A percentile compares a stretch with the other conserved stretches of the same genome.
Evolutionary conservation across 257 asterid genomes (phyloP).

Genomic region (Linderniella brevidens): DNA sequence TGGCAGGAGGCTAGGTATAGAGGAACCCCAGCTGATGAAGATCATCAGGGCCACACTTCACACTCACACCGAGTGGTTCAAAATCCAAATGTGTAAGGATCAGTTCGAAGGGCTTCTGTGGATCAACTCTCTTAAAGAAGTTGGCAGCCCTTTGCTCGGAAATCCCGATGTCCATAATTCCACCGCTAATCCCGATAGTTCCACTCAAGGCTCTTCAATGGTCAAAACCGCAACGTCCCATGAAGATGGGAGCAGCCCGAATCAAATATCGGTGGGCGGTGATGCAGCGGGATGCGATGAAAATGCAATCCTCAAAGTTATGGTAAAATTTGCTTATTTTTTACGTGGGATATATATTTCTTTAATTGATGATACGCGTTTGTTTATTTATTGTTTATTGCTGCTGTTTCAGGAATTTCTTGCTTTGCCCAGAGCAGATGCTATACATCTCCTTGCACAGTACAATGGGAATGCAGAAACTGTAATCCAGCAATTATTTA

Average conservation of each 20-base stretch:
- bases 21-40: slow-evolving; percentile 95
- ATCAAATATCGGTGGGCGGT: slow-evolving; percentile 48
- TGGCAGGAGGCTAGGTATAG: slow-evolving; percentile 71
- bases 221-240: slow-evolving; percentile 34
- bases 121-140: slow-evolving; percentile 64
- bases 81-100: slow-evolving; percentile 95
- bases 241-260: slow-evolving; percentile 68
- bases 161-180: slow-evolving; percentile 22
- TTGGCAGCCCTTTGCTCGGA: slow-evolving; percentile 35
- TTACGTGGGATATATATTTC: too few species aligned
- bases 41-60: slow-evolving; percentile 60
- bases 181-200: slow-evolving; percentile 35
- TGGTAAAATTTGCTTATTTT: slow-evolving; percentile 41
- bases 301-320: slow-evolving; percentile 79
- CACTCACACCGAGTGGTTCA: slow-evolving; percentile 87
- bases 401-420: slow-evolving; percentile 70
- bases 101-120: slow-evolving; percentile 69
- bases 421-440: slow-evolving; percentile 92
- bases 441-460: slow-evolving; percentile 90
- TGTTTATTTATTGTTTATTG: not conserved
- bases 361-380: too few species aligned
- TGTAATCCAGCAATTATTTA: slow-evolving; percentile 82
- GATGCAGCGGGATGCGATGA: slow-evolving; percentile 47
- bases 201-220: slow-evolving; percentile 67
- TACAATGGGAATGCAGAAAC: slow-evolving; percentile 86